These are phyloP conservation scores for Blumeria graminis DNA, from an alignment of 2,329 filamentous ascomycete genomes.

Conservation along the genomic window DNA sequence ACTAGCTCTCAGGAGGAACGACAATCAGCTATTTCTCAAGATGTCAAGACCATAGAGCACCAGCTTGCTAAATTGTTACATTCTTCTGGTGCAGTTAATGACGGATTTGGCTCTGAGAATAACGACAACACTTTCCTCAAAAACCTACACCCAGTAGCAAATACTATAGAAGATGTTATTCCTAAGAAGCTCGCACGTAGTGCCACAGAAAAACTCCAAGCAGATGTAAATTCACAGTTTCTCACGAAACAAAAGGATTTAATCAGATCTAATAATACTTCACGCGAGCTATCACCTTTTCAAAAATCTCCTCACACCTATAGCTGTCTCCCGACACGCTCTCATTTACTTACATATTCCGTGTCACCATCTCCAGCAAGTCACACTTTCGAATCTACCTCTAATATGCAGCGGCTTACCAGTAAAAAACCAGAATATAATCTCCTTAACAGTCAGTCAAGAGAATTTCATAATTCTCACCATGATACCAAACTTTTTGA, in stretches of 20 bases:
- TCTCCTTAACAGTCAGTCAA: background rate
- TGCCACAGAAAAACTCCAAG: slow-evolving; percentile 3
- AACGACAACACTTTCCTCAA: slow-evolving; percentile 1
- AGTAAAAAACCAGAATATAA: background rate
- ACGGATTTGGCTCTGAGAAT: slow-evolving; percentile 11
- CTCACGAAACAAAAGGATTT: slow-evolving; percentile 7
- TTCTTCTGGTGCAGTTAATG: slow-evolving; percentile 11
- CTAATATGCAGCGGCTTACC: background rate
- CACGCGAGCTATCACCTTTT: background rate
- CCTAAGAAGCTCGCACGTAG: too few relatives aligned
- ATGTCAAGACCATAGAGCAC: slow-evolving; percentile 10
- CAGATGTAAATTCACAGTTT: slow-evolving; percentile 11
- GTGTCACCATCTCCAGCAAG: background rate
- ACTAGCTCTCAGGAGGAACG: slow-evolving; percentile 7
- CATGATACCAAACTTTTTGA: background rate
- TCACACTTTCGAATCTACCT: background rate
- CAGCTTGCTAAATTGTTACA: slow-evolving; percentile 9
- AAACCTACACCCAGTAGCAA: slow-evolving; percentile 2
- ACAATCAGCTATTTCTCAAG: slow-evolving; percentile 5
- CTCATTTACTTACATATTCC: background rate
- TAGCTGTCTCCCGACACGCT: background rate
- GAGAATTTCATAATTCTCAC: background rate
- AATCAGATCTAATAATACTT: background rate
- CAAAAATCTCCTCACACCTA: background rate
- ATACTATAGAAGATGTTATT: slow-evolving; percentile 4